Evolutionary conservation across 176 grass and related monocot species (phyloP).

Genomic region (Tillandsia fasciculata): DNA sequence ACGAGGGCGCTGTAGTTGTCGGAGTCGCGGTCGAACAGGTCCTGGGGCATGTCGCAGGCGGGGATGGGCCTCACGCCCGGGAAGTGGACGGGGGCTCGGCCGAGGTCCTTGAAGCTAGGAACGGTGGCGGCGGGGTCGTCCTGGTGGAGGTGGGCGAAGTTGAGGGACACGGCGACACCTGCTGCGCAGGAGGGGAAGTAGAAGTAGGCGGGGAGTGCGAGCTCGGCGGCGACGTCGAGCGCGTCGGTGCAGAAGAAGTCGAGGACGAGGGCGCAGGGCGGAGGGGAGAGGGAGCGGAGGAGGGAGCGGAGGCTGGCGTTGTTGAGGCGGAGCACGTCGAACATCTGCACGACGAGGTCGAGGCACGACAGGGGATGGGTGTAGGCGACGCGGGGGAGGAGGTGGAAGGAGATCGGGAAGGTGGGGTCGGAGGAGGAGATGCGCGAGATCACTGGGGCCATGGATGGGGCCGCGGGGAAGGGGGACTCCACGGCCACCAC

Average conservation of each 20-base stretch:
- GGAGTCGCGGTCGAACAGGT: slow-evolving; percentile 24
- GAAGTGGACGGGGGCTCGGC: slow-evolving; percentile 21
- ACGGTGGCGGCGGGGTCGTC: neutral
- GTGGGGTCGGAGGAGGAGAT: slow-evolving; percentile 14
- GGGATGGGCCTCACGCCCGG: slow-evolving; percentile 29
- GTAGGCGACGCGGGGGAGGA: neutral
- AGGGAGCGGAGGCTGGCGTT: slow-evolving; percentile 13
- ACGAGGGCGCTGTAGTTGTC: slow-evolving; percentile 7
- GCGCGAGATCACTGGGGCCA: slow-evolving; percentile 15
- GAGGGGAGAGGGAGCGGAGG: slow-evolving; percentile 15
- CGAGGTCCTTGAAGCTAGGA: slow-evolving; percentile 15
- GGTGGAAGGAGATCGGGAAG: slow-evolving; percentile 18
- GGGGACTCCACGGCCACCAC: slow-evolving; percentile 29
- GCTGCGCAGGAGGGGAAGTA: slow-evolving; percentile 24
- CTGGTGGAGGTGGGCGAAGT: neutral
- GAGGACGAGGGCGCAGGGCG: slow-evolving; percentile 29
- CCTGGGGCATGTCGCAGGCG: slow-evolving; percentile 14
- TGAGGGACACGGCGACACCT: slow-evolving; percentile 10
- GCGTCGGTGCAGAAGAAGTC: slow-evolving; percentile 38
- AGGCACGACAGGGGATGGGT: neutral
- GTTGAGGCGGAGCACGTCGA: slow-evolving; percentile 25
- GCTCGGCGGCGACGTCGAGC: slow-evolving; percentile 25
- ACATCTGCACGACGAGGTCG: neutral
- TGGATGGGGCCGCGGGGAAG: neutral
- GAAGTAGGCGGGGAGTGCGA: slow-evolving; percentile 39